These are phyloP conservation scores for Acacia melanoxylon DNA, from an alignment of 306 rosid genomes.

Conservation along the genomic window DNA sequence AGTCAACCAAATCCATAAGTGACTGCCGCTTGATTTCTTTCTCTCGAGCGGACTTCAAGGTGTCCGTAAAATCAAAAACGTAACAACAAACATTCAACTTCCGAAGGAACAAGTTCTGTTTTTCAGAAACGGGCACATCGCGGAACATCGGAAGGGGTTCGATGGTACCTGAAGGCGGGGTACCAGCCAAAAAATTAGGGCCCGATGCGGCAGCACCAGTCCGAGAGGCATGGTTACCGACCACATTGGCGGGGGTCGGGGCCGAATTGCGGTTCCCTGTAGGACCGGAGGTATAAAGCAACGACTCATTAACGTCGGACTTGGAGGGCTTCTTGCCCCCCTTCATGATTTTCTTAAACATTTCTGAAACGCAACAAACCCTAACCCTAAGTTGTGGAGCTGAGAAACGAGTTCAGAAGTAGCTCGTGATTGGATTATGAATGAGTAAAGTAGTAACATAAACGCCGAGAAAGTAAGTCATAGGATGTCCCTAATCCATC, in stretches of 20 bases:
- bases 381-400: constrained; percentile 52
- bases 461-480: constrained; percentile 33
- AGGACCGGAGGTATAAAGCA: constrained; percentile 44
- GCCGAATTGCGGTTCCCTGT: constrained; percentile 46
- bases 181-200: constrained; percentile 28
- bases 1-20: constrained; percentile 85
- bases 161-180: constrained; percentile 62
- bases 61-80: constrained; percentile 73
- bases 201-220: constrained; percentile 43
- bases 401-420: constrained; percentile 34
- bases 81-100: constrained; percentile 76
- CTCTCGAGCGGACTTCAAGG: constrained; percentile 70
- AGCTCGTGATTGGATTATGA: constrained; percentile 31
- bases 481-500: constrained; percentile 28
- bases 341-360: constrained; percentile 89
- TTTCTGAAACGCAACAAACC: constrained; percentile 47
- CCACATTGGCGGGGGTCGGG: constrained; percentile 46
- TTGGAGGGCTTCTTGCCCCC: constrained; percentile 89
- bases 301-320: constrained; percentile 63
- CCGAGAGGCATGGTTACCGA: constrained; percentile 67
- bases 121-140: constrained; percentile 66
- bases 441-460: constrained; percentile 23
- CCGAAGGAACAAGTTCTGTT: constrained; percentile 69
- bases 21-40: constrained; percentile 89
- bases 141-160: constrained; percentile 74